Evolutionary conservation across 2,329 filamentous ascomycete species (phyloP), one percentile per base, ranked within the genome.

Genomic region (Cladosporium halotolerans): DNA sequence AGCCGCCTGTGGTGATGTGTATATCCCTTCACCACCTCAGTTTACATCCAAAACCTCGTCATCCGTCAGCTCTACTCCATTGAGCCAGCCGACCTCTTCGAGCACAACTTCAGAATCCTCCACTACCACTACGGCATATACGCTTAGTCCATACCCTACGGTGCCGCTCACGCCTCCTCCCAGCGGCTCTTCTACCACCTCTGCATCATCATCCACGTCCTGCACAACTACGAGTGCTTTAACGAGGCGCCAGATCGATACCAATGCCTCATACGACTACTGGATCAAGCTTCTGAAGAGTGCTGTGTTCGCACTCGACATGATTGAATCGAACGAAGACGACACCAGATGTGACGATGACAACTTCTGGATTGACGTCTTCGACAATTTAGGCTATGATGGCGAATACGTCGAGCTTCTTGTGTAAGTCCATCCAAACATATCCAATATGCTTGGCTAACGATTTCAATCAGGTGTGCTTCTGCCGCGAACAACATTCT

Each of bases 361-460:
- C 9, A 32, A 51, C n/a, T 47, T 46, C 18, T 53, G 51, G 51
- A 42, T 47, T 7, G 19, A 41, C 8, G 14, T 31, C 8, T 47
- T 39, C 23, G 31, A 47, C 38, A 6, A 4, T 9, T n/a, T 47
- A 44, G 51, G 51, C 7, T 43, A 34, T 16, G 31, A 36, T n/a
- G 51, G 51, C 7, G 38, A 31, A 10, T 53, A 53, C 14, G 31
- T 47, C 9, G 14, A 42, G 2, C 28, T 16, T 13, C 16, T 46
- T 8, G 9, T 53, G 51, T 53, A 31, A 42, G 51, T 36, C 10
- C 18, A 4, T 14, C 9, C 23, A 19, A 45, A 8, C 13, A 8
- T 7, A 3, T 11, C 6, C 9, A 6, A 4, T 7, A 11, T 31
- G 0, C 18, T 16, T 18, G 3, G 11, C 39, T 42, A 34, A 41